Base-by-base conservation (phyloP, 139 green algal genomes). In the Chlamydomonas sphaeroides region DNA sequence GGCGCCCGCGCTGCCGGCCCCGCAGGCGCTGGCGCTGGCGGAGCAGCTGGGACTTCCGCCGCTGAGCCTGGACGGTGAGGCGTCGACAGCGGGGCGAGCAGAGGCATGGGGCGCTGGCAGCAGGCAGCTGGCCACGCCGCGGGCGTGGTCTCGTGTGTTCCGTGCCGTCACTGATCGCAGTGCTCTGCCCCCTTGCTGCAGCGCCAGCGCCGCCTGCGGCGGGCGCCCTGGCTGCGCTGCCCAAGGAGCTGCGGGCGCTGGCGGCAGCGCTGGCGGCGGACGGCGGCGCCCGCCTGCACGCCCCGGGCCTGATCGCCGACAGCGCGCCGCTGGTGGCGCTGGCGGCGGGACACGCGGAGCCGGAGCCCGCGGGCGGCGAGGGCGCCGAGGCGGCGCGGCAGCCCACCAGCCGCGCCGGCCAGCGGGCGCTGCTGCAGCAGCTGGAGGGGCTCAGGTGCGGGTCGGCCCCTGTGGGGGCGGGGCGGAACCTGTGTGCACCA, bases 381-480 rank as follows among this genome's bases (percentile, higher is more conserved):
- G 65, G n/a, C 3, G 65, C 18, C 14, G 28, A 11, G 39, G 78
- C 48, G 45, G 65, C 65, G 28, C 6, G 28, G 66, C 78, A 76
- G 65, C 65, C 66, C 35, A 33, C 20, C 18, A 36, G 36, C 21
- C 59, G 41, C 25, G 70, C 11, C 18, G 65, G 51, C 2, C 81
- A 82, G 71, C 61, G 62, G 63, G 81, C 63, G 33, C 49, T 86
- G 65, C 15, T 86, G 63, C 21, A 3, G 39, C 26, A 28, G 39
- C 51, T 86, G 48, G 49, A 59, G 65, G 18, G 28, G 45, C 70
- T 86, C 14, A 69, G 77, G 76, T 83, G 45, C 5, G 53, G n/a
- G n/a, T n/a, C n/a, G n/a, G n/a, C n/a, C n/a, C n/a, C n/a, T n/a
- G n/a, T n/a, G n/a, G n/a, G n/a, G n/a, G n/a, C n/a, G n/a, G n/a